Evolutionary conservation across 1,284 basidiomycete species (phyloP), one percentile per base, ranked within the genome.

Genomic region (Papiliotrema laurentii): DNA sequence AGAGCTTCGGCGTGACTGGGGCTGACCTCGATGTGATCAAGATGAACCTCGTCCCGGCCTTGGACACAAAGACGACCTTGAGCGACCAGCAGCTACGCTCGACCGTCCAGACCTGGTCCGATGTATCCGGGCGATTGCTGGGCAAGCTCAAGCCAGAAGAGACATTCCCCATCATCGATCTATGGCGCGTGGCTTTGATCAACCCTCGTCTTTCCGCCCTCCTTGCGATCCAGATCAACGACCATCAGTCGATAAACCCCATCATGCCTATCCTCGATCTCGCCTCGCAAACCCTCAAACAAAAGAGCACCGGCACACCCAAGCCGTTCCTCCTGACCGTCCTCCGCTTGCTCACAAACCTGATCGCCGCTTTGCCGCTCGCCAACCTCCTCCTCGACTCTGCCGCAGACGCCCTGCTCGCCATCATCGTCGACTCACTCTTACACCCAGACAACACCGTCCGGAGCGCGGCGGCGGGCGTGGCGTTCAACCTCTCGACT

Each of bases 131-230:
- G 2, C 63, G 68, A 0, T 71, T 90, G 0, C 63, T 75, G 0
- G 51, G 62, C 5, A 71, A 72, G 0, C 79, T 92, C 0, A 76
- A 81, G 2, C 57, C 79, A 0, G 77, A 79, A 11, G 77, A 83
- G 38, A 76, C 89, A 10, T 93, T 92, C 74, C 89, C 90, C 0
- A 66, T 91, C 1, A 80, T 85, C 9, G 90, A 93, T 63, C 77
- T 92, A 51, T 91, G 87, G 87, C 79, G 89, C 1, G 77, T 93
- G 1, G 85, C 83, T 0, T 68, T 88, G 7, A 78, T 90, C 25
- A 82, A 89, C 65, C 75, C 78, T 0, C 65, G 75, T 0, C 77
- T 85, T 7, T 78, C 80, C 0, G 71, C 75, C 0, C 70, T 51
- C 25, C 34, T 62, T n/a, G 56, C 61, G 22, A 57, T 65, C 79